phyloP scores from a whole-genome alignment of 177 flowering plant genomes.

The Vitis hybrid region DNA sequence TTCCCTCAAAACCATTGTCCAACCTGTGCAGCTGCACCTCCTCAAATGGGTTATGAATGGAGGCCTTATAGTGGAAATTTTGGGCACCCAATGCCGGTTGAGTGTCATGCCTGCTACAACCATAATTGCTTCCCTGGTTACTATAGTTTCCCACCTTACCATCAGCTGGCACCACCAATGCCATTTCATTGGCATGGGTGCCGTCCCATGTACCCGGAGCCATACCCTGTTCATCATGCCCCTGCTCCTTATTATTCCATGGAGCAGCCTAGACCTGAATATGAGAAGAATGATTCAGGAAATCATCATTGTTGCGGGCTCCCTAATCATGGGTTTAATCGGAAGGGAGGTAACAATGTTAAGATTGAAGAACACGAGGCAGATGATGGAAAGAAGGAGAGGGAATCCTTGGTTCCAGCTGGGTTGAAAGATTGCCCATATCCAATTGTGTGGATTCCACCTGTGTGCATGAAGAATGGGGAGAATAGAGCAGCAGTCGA shows the following conservation, averaged over 20 bases:
- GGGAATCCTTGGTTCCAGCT: conserved; percentile 21
- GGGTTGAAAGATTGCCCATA: conserved; percentile 24
- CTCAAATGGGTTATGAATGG: conserved; percentile 29
- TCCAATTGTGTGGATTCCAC: conserved; percentile 57
- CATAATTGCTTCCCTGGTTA: conserved; percentile 27
- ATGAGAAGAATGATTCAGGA: conserved; percentile 28
- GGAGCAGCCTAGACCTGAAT: conserved; percentile 45
- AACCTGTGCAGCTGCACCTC: conserved; percentile 22
- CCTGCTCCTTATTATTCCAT: conserved; percentile 38
- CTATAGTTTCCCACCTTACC: conserved; percentile 30
- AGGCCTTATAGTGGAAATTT: conserved; percentile 33
- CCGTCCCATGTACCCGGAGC: conserved; percentile 28
- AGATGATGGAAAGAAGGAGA: conserved; percentile 19
- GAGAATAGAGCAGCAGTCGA: conserved; percentile 14
- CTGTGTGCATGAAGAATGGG: conserved; percentile 26
- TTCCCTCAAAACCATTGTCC: conserved; percentile 24
- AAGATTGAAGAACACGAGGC: conserved; percentile 55
- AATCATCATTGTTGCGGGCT: conserved; percentile 50
- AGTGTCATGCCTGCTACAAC: conserved; percentile 42
- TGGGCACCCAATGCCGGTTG: conserved; percentile 29
- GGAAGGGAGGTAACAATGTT: conserved; percentile 22
- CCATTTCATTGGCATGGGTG: conserved; percentile 21
- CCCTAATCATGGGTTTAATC: conserved; percentile 33
- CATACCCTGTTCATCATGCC: conserved; percentile 25
- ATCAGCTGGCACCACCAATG: conserved; percentile 24